A percentile compares a stretch with the other conserved stretches of the same genome.
These are phyloP conservation scores for Kwoniella sp. DNA, from an alignment of 768 basidiomycete species.

Conservation along the genomic window DNA sequence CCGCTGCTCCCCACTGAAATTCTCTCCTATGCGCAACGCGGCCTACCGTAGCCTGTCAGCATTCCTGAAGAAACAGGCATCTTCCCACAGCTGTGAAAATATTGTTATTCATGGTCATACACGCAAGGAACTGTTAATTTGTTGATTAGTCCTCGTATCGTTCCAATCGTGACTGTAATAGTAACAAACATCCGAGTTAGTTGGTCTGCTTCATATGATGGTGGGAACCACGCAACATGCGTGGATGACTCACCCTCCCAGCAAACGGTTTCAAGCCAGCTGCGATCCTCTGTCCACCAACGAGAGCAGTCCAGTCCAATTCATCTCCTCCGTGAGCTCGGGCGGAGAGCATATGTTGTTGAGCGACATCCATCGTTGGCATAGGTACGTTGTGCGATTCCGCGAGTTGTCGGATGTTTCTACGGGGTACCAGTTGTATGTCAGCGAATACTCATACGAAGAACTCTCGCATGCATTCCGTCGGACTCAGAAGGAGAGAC, in stretches of 20 bases:
- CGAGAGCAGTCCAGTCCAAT: constrained; percentile 80
- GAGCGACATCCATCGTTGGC: constrained; percentile 61
- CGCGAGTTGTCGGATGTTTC: constrained; percentile 67
- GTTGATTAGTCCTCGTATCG: constrained; percentile 28
- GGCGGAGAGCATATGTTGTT: constrained; percentile 77
- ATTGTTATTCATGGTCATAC: neutral
- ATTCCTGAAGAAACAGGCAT: too few relatives aligned
- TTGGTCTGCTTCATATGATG: neutral
- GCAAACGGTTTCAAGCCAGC: constrained; percentile 64
- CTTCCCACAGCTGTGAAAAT: too few relatives aligned
- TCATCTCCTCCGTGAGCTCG: constrained; percentile 70
- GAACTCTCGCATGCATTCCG: neutral
- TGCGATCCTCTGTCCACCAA: constrained; percentile 74
- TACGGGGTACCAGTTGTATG: constrained; percentile 13
- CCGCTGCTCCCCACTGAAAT: too few relatives aligned
- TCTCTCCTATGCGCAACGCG: too few relatives aligned
- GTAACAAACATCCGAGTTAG: neutral
- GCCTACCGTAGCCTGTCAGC: too few relatives aligned
- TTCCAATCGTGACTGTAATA: constrained; percentile 21
- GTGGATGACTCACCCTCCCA: constrained; percentile 38
- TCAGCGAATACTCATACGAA: too few relatives aligned
- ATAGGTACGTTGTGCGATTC: constrained; percentile 60
- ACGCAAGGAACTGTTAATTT: neutral
- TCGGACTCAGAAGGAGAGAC: too few relatives aligned
- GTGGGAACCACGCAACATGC: neutral